Conservation (phyloP, 176 grass and related monocot species). For the Phoenix dactylifera region DNA sequence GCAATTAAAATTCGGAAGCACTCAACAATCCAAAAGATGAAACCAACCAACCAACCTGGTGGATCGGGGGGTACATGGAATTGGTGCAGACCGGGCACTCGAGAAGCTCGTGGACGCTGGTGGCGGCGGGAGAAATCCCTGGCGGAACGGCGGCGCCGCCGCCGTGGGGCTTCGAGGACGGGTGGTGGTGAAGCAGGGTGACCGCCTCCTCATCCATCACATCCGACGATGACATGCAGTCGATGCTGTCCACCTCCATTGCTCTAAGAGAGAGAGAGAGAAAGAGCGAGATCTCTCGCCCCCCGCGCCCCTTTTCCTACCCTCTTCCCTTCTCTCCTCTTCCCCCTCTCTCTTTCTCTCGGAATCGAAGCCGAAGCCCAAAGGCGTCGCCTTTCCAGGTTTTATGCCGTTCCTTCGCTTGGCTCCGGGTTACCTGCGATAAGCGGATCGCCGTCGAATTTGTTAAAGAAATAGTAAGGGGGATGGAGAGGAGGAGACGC, state of each 20-base stretch:
- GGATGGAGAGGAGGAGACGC: too few relatives aligned
- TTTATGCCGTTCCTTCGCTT: too few relatives aligned
- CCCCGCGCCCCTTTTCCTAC: too few relatives aligned
- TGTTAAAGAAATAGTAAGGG: too few relatives aligned
- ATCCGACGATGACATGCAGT: slow-evolving; percentile 9
- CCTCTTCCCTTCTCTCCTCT: too few relatives aligned
- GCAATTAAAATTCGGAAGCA: not conserved
- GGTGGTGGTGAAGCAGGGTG: not conserved
- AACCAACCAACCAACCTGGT: slow-evolving; percentile 6
- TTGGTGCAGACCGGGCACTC: slow-evolving; percentile 25
- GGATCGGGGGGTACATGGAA: slow-evolving; percentile 21
- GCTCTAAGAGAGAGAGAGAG: not conserved
- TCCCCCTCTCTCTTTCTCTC: too few relatives aligned
- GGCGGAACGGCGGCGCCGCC: not conserved
- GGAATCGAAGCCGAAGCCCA: too few relatives aligned
- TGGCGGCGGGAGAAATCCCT: slow-evolving; percentile 1
- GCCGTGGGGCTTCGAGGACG: not conserved
- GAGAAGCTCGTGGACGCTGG: slow-evolving; percentile 22
- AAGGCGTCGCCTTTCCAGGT: too few relatives aligned
- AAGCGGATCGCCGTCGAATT: too few relatives aligned
- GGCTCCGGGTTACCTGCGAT: too few relatives aligned
- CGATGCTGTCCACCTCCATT: slow-evolving; percentile 9
- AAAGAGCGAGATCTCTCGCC: too few relatives aligned
- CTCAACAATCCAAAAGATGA: not conserved
- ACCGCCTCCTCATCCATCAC: slow-evolving; percentile 1